Evolutionary conservation across 352 stramenopile genomes (phyloP).

Genomic region (Globisporangium viniferum): DNA sequence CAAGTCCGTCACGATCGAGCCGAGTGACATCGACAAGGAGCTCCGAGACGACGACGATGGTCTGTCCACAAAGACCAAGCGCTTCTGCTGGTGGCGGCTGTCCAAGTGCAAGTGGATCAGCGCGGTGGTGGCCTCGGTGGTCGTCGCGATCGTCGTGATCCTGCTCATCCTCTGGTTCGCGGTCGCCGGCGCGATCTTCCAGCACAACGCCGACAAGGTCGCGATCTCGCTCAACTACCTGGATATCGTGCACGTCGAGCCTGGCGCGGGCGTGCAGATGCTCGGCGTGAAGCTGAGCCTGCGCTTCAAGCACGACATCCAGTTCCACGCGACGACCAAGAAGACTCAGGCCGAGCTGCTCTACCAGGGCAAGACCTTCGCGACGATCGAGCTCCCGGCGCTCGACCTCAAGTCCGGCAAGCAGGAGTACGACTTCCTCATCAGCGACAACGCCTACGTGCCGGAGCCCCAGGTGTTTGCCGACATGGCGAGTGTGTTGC

Average conservation of each 20-base stretch:
- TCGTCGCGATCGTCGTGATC: neutral
- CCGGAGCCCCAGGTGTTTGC: neutral
- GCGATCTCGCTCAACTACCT: neutral
- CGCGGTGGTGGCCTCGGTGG: neutral
- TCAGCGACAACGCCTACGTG: neutral
- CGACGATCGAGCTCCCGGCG: neutral
- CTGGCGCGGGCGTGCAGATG: neutral
- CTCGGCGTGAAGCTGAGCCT: neutral
- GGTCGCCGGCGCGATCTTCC: neutral
- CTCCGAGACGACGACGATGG: neutral
- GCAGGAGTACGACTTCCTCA: neutral
- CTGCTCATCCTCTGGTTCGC: neutral
- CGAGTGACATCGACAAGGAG: neutral
- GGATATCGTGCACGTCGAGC: neutral
- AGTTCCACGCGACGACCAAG: neutral
- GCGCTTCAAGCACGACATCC: slow-evolving; percentile 1
- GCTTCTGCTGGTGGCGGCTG: neutral
- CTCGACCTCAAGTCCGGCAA: neutral
- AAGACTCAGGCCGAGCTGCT: neutral
- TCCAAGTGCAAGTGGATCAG: neutral
- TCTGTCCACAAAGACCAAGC: neutral
- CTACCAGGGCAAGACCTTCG: neutral
- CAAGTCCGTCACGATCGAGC: neutral
- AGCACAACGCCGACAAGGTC: neutral
- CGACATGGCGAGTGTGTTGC: neutral